Evolutionary conservation across 2,329 filamentous ascomycete species (phyloP).

Genomic region (Curvularia sp.): DNA sequence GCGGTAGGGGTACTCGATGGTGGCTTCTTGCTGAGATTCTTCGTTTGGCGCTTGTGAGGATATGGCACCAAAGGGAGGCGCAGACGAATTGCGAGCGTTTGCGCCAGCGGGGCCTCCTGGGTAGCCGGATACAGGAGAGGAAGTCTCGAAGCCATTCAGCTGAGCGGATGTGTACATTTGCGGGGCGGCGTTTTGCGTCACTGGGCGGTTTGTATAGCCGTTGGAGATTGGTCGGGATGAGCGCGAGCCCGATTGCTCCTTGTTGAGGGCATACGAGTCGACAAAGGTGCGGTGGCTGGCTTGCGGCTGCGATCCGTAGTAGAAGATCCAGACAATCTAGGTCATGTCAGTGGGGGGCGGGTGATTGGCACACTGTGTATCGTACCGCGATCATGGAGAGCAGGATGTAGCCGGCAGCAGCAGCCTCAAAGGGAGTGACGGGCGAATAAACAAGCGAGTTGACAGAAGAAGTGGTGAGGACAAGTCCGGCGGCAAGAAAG

Average conservation of each 20-base stretch:
- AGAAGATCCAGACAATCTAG: constrained; percentile 97
- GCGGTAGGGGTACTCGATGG: constrained; percentile 85
- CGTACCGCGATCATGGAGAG: constrained; percentile 92
- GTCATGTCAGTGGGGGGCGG: constrained; percentile 28
- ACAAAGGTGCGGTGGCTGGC: constrained; percentile 88
- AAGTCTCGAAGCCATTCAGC: constrained; percentile 94
- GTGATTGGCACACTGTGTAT: constrained; percentile 41
- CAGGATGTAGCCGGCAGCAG: constrained; percentile 90
- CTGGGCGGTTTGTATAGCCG: constrained; percentile 77
- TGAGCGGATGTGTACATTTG: constrained; percentile 98
- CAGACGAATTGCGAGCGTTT: constrained; percentile 67
- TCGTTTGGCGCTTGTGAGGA: constrained; percentile 52
- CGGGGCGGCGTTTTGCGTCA: constrained; percentile 80
- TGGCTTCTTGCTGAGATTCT: constrained; percentile 72
- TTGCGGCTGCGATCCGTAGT: constrained; percentile 92
- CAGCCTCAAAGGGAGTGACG: constrained; percentile 78
- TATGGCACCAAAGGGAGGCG: constrained; percentile 54
- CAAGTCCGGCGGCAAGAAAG: constrained; percentile 82
- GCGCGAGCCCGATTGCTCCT: constrained; percentile 72
- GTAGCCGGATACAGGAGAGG: constrained; percentile 78
- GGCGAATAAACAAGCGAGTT: constrained; percentile 84
- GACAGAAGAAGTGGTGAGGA: constrained; percentile 84
- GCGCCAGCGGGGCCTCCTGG: constrained; percentile 63
- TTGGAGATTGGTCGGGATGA: constrained; percentile 75
- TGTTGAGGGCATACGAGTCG: constrained; percentile 93